These are phyloP conservation scores for Cyberlindnera saturnus DNA, from an alignment of 805 yeast species.

Conservation along the genomic window DNA sequence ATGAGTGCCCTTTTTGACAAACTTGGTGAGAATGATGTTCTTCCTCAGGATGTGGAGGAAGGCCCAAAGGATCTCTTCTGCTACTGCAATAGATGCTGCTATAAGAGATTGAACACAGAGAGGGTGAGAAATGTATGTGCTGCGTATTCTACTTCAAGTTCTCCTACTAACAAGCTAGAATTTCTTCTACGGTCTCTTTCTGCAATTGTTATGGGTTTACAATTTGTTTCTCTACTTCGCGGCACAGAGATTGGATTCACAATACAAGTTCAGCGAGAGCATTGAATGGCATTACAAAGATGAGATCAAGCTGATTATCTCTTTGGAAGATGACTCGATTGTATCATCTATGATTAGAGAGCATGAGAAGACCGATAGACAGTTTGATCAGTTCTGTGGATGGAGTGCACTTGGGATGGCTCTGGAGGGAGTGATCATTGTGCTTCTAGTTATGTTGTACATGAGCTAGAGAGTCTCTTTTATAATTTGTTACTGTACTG, in stretches of 20 bases:
- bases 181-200: slow-evolving; percentile 17
- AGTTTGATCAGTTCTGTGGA: slow-evolving; percentile 14
- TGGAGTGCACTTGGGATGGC: slow-evolving; percentile 16
- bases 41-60: slow-evolving; percentile 2
- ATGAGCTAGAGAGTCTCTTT: too few species aligned
- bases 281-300: slow-evolving; percentile 9
- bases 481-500: too few species aligned
- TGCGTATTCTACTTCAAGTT: not conserved
- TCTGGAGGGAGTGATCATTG: slow-evolving; percentile 2
- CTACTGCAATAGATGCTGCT: slow-evolving; percentile 18
- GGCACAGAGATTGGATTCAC: not conserved
- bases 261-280: slow-evolving; percentile 15
- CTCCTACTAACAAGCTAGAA: slow-evolving; percentile 8
- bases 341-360: slow-evolving; percentile 9
- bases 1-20: too few species aligned
- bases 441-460: slow-evolving; percentile 1
- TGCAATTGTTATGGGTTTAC: slow-evolving; percentile 17
- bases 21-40: not conserved
- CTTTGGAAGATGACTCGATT: slow-evolving; percentile 5
- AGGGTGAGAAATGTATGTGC: slow-evolving; percentile 13
- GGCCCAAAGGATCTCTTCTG: slow-evolving; percentile 13
- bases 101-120: slow-evolving; percentile 6
- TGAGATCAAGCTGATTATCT: slow-evolving; percentile 9
- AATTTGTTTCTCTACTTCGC: slow-evolving; percentile 9
- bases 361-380: slow-evolving; percentile 5